Evolutionary conservation across 805 yeast genomes (phyloP).

Genomic region (Metschnikowia drakensbergensis): DNA sequence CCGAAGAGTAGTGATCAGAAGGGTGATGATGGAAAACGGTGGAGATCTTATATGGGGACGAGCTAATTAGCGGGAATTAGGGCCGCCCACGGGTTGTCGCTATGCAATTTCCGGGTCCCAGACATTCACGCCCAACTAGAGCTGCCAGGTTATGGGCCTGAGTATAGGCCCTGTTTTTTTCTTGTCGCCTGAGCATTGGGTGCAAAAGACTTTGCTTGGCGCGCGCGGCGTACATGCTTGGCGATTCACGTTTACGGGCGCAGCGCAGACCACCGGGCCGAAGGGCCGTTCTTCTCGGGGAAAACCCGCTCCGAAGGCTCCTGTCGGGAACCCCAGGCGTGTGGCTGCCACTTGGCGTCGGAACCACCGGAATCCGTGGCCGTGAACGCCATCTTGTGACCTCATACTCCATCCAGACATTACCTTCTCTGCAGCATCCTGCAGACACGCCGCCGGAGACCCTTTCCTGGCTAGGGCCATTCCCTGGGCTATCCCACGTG

Average conservation of each 20-base stretch:
- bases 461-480: neutral
- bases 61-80: neutral
- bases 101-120: neutral
- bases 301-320: no score
- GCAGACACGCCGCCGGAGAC: neutral
- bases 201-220: constrained; percentile 4
- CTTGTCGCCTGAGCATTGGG: constrained; percentile 2
- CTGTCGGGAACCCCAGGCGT: no score
- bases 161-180: neutral
- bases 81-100: neutral
- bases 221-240: constrained; percentile 1
- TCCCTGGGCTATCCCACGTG: no score
- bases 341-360: no score
- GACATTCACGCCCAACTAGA: neutral
- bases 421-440: neutral
- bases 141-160: neutral
- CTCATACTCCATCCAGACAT: neutral
- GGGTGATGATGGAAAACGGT: neutral
- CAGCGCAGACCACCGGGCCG: neutral
- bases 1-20: neutral
- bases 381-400: neutral
- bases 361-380: no score
- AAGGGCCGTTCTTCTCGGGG: no score
- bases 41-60: neutral
- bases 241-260: constrained; percentile 3